Conservation (phyloP, 2,329 filamentous ascomycete genomes). For the Cordyceps pruinosa region DNA sequence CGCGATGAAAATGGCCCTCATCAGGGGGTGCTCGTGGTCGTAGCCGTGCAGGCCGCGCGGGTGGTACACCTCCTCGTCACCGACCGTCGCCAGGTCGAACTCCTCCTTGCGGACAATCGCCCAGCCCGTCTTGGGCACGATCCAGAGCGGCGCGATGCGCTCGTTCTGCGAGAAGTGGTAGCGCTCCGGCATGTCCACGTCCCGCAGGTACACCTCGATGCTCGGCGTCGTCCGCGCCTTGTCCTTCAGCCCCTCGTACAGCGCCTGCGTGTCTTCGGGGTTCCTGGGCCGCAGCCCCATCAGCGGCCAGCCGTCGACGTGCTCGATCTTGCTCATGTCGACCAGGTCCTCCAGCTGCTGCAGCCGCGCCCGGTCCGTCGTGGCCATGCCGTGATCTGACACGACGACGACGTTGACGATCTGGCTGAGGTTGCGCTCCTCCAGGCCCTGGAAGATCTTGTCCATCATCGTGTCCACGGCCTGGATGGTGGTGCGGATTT, state of each 20-base stretch:
- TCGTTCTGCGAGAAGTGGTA: constrained; percentile 87
- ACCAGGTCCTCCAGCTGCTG: constrained; percentile 87
- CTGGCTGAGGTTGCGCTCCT: constrained; percentile 73
- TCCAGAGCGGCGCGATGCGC: constrained; percentile 91
- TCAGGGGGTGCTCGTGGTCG: constrained; percentile 87
- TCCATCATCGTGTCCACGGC: constrained; percentile 80
- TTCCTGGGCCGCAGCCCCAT: constrained; percentile 80
- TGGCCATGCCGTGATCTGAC: constrained; percentile 97
- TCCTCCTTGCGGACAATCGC: constrained; percentile 77
- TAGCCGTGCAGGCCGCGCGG: constrained; percentile 89
- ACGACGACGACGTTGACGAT: constrained; percentile 96
- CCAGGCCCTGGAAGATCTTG: constrained; percentile 65
- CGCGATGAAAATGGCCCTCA: constrained; percentile 93
- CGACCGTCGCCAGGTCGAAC: constrained; percentile 62
- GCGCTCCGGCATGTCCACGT: constrained; percentile 80
- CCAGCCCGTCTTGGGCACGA: constrained; percentile 88
- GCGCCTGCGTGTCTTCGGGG: constrained; percentile 52
- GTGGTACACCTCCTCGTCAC: constrained; percentile 60
- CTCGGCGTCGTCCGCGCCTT: constrained; percentile 56
- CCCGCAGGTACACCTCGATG: constrained; percentile 80
- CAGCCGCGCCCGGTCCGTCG: constrained; percentile 71
- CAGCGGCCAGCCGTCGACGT: constrained; percentile 90
- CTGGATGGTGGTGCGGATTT: constrained; percentile 71
- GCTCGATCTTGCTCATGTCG: constrained; percentile 68
- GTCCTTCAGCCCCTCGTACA: constrained; percentile 57